phyloP scores from a whole-genome alignment of 805 yeast genomes.

The Saturnispora gosingensis region DNA sequence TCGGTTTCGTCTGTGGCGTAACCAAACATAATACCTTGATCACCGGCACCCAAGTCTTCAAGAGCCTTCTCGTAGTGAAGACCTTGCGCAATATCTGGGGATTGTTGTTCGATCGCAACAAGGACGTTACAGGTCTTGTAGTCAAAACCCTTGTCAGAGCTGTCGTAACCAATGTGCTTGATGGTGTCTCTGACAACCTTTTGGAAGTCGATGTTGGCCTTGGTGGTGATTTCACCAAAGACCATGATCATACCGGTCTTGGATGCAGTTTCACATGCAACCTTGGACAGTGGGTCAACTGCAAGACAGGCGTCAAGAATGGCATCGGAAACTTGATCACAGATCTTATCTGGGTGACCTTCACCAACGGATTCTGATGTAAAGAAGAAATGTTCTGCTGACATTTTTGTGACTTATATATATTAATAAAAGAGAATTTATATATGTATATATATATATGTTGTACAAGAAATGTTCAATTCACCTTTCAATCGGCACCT shows the following conservation, averaged over 20 bases:
- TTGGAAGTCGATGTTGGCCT: constrained; percentile 91
- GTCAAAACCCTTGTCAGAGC: constrained; percentile 94
- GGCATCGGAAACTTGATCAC: constrained; percentile 99
- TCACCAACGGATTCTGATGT: constrained; percentile 85
- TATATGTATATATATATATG: not conserved
- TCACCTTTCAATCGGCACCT: not conserved
- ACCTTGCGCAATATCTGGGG: constrained; percentile 99
- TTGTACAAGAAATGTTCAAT: not conserved
- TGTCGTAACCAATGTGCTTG: constrained; percentile 96
- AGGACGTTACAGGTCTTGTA: constrained; percentile 98
- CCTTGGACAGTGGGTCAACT: constrained; percentile 95
- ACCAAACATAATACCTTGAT: constrained; percentile 99
- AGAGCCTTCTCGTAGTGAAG: constrained; percentile 91
- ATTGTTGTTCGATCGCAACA: constrained; percentile 98
- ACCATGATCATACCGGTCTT: constrained; percentile 99
- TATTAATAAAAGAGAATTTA: not conserved
- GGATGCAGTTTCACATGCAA: constrained; percentile 98
- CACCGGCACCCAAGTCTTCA: constrained; percentile 99
- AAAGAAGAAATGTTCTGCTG: constrained; percentile 26
- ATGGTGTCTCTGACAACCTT: constrained; percentile 96
- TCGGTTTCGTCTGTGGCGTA: constrained; percentile 99
- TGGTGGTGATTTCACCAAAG: constrained; percentile 98
- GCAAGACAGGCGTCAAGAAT: constrained; percentile 94
- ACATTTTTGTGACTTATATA: constrained; percentile 8
- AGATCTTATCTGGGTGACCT: constrained; percentile 92